Evolutionary conservation across 1,284 basidiomycete species (phyloP), one percentile per base, ranked within the genome.

Genomic region (Cryptococcus neoformans): DNA sequence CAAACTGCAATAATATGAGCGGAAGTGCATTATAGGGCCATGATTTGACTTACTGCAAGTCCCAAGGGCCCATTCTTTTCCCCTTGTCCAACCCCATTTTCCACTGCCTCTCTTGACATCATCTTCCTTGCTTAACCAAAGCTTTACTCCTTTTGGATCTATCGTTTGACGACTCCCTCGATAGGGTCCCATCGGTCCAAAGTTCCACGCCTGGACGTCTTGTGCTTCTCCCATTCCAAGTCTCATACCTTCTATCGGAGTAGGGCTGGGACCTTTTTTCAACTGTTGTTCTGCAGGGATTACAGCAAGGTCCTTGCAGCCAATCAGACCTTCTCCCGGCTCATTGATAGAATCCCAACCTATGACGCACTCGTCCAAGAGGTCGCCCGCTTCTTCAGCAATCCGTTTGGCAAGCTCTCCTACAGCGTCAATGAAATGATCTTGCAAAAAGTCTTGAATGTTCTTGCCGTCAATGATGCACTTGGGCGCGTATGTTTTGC

Each of bases 311-410:
- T 94, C 85, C 1, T 81, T 77, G 73, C 87, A 86, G 1, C 90
- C 90, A 49, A 90, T 83, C 57, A 94, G 81, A 0, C 94, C 95
- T 62, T 93, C 90, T 48, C 86, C 88, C 0, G 95, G 94, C 76
- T 99, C 95, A 74, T 98, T 98, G 78, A 98, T 80, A 66, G 87
- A 89, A 73, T 99, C 95, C 95, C 95, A 98, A 0, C 95, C 95
- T 56, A 98, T 87, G 28, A 99, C 84, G 62, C 90, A 92, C 45
- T 86, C 84, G 49, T 98, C 94, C 34, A 89, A 77, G 16, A 98
- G 79, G 11, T 63, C 70, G 0, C 87, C 88, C 0, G 87, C 89
- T 28, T 55, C 42, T 11, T 83, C 83, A 1, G 80, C 78, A 45
- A 99, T 88, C 34, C 84, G 82, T 67, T 89, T 84, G 0, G 89